A percentile compares a stretch with the other conserved stretches of the same genome.
Conservation (phyloP, 306 rosid species). For the Benincasa hispida region DNA sequence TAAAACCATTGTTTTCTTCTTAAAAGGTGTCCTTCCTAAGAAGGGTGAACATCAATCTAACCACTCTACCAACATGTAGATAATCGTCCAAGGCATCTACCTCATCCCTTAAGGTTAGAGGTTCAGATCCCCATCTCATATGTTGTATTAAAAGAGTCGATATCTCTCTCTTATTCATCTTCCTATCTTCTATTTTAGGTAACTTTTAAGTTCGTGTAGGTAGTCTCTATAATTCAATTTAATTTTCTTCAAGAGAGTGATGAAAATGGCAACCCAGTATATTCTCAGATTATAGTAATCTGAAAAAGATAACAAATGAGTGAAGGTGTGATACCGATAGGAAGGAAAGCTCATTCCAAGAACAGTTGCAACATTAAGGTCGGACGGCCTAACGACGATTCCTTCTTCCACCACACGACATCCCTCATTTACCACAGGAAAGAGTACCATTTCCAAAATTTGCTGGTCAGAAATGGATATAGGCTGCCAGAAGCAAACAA, state of each 20-base stretch:
- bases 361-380: constrained; percentile 84
- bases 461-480: constrained; percentile 71
- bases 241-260: not conserved
- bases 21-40: not conserved
- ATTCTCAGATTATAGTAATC: not conserved
- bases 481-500: constrained; percentile 42
- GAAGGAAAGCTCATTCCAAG: constrained; percentile 98
- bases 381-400: constrained; percentile 71
- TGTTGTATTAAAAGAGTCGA: too few relatives aligned
- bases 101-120: too few relatives aligned
- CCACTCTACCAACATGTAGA: not conserved
- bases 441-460: constrained; percentile 83
- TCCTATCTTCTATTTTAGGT: not conserved
- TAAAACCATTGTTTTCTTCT: not conserved
- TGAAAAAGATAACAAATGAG: not conserved
- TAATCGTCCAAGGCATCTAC: not conserved
- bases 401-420: constrained; percentile 86
- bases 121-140: too few relatives aligned
- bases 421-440: constrained; percentile 91
- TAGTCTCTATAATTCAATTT: not conserved
- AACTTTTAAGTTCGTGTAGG: not conserved
- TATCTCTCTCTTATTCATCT: not conserved
- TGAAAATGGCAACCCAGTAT: not conserved
- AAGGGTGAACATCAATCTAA: not conserved
- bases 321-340: constrained; percentile 31